Base-by-base conservation (phyloP, 2,329 filamentous ascomycete species). In the Fusarium bulbicola region DNA sequence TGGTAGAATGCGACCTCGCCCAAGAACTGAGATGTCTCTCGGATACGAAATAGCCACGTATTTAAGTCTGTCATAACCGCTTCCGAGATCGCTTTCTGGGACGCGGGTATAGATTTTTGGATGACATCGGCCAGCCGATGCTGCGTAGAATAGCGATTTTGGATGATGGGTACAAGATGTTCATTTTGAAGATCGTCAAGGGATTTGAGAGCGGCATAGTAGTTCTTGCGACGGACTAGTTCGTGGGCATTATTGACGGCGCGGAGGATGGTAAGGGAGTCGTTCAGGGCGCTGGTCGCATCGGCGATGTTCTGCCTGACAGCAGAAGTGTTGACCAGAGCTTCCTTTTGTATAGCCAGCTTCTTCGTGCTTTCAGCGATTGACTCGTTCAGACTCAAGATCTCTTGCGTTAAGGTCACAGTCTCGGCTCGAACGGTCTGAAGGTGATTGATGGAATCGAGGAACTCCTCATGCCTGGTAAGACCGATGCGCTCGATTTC, bases 1-100 rank as follows among this genome's bases (percentile, higher is more conserved):
- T 98, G 95, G 79, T 97, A 98, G 80, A 99, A 97, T 8, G 96
- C 95, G 12, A 99, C 94, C 81, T 99, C 96, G 9, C 96, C 96
- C 13, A 99, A 85, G 72, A 97, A 98, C 76, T 98, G 95, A 3
- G 96, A 98, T 24, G 95, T 97, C 82, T 99, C 96, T 77, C 96
- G 91, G 72, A 99, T 97, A 28, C 94, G 92, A 79, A 93, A 99
- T 15, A 99, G 86, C 96, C 96, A 99, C 2, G 95, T 98, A 79
- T 98, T 98, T 62, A 99, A 84, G 82, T 99, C 96, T 5, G 90
- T 93, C 94, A 98, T 98, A 74, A 99, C 96, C 20, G 95, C 95
- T 82, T 98, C 95, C 8, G 95, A 95, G 63, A 99, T 98, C 57
- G 94, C 91, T 78, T 94, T 95, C 78, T 97, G 95, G 3, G 95